Percentiles rank a stretch among this genome's conserved stretches.
Evolutionary conservation across 2,329 filamentous ascomycete genomes (phyloP).

Genomic region (Aspergillus versicolor): DNA sequence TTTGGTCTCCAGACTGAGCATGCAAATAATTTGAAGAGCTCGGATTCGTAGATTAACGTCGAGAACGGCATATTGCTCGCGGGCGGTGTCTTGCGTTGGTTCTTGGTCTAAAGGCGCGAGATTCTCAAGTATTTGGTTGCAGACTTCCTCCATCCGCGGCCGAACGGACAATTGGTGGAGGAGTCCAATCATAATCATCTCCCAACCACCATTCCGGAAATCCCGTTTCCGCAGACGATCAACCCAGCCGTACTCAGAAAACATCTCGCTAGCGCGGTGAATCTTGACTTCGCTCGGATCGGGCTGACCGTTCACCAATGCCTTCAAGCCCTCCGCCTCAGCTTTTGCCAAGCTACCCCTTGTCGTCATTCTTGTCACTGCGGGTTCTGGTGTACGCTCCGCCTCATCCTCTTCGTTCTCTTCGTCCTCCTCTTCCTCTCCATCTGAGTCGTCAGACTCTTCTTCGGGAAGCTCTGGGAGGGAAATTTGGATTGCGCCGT

Average conservation of each 20-base stretch:
- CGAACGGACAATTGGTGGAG: conserved; percentile 80
- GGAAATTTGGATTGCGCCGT: conserved; percentile 75
- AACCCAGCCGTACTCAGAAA: conserved; percentile 76
- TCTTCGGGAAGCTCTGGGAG: conserved; percentile 73
- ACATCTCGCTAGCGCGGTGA: conserved; percentile 68
- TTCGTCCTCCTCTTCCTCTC: conserved; percentile 57
- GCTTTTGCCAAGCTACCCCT: conserved; percentile 81
- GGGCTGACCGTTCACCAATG: conserved; percentile 56
- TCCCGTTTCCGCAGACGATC: conserved; percentile 79
- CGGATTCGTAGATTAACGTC: conserved; percentile 81
- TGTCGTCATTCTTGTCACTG: conserved; percentile 66
- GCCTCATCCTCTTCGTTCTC: conserved; percentile 49
- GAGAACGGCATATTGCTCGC: conserved; percentile 68
- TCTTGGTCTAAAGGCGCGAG: conserved; percentile 78
- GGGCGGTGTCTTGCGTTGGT: conserved; percentile 72
- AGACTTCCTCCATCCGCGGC: conserved; percentile 66
- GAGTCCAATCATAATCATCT: conserved; percentile 82
- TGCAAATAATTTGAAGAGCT: conserved; percentile 79
- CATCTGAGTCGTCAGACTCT: conserved; percentile 64
- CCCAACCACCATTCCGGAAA: conserved; percentile 86
- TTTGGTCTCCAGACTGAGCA: conserved; percentile 82
- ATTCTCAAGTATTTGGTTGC: conserved; percentile 75
- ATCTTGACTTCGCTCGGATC: conserved; percentile 32
- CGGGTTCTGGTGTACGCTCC: conserved; percentile 63
- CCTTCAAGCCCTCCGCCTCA: conserved; percentile 68